Percentiles rank a stretch among this genome's conserved stretches.
Conservation (phyloP, 2,329 filamentous ascomycete species). For the Rachicladosporium sp. region DNA sequence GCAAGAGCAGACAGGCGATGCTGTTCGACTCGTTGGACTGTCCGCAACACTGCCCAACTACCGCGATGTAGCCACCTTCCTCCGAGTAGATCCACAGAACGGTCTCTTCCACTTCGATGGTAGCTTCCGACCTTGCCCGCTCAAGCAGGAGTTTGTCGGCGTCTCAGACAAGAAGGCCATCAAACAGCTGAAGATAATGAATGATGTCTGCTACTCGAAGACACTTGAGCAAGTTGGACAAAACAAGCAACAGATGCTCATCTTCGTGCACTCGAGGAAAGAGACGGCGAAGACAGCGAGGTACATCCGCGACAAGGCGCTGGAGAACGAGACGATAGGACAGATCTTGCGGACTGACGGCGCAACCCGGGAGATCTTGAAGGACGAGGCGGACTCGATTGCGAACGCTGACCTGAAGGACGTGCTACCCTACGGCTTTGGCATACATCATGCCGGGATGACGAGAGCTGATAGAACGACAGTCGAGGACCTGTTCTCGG, state of each 20-base stretch:
- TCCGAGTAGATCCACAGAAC: conserved; percentile 74
- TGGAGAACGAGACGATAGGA: conserved; percentile 92
- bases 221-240: conserved; percentile 91
- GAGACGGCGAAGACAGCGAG: conserved; percentile 96
- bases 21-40: conserved; percentile 80
- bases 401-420: conserved; percentile 86
- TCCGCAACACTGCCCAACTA: conserved; percentile 96
- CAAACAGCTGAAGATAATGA: conserved; percentile 98
- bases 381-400: conserved; percentile 70
- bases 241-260: conserved; percentile 93
- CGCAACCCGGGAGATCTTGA: conserved; percentile 76
- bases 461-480: conserved; percentile 86
- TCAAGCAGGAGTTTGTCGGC: conserved; percentile 94
- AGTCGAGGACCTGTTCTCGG: conserved; percentile 86
- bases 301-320: conserved; percentile 88
- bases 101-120: conserved; percentile 94
- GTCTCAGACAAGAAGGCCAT: conserved; percentile 97
- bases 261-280: conserved; percentile 96
- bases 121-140: conserved; percentile 80
- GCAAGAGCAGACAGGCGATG: conserved; percentile 86
- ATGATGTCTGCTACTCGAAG: conserved; percentile 96
- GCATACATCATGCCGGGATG: conserved; percentile 98
- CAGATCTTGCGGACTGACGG: conserved; percentile 90
- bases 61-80: conserved; percentile 85
- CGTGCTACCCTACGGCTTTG: conserved; percentile 87